Percentiles rank a stretch among this genome's conserved stretches.
Evolutionary conservation across 306 rosid species (phyloP).

Genomic region (Chamaecrista fasciculata): DNA sequence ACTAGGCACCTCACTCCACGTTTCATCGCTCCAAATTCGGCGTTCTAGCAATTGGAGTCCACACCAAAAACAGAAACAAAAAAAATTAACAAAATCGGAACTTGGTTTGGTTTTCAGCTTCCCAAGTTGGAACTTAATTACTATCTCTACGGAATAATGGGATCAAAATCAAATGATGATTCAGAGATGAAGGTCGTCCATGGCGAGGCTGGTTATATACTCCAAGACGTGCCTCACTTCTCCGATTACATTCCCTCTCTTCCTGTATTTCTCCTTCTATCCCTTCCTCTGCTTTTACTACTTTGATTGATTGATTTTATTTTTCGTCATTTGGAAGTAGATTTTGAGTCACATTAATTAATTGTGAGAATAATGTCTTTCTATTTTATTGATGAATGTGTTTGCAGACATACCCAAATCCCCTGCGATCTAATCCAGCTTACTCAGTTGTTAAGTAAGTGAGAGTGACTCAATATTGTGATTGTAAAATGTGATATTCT

Average conservation of each 20-base stretch:
- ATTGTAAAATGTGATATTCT: slow-evolving; percentile 14
- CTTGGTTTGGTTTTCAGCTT: background rate
- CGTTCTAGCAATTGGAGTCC: background rate
- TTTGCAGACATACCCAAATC: slow-evolving; percentile 74
- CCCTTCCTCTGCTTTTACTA: background rate
- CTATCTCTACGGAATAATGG: slow-evolving; percentile 29
- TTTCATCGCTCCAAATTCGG: background rate
- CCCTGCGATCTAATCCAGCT: slow-evolving; percentile 89
- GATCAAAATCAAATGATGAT: slow-evolving; percentile 36
- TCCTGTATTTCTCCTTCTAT: slow-evolving; percentile 37
- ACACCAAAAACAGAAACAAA: background rate
- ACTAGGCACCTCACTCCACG: background rate
- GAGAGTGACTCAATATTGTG: background rate
- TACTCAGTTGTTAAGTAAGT: slow-evolving; percentile 93
- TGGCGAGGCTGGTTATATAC: slow-evolving; percentile 67
- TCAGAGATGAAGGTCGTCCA: slow-evolving; percentile 44
- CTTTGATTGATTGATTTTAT: too few species aligned
- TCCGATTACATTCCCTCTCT: slow-evolving; percentile 70
- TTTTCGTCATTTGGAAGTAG: background rate
- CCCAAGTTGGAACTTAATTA: background rate
- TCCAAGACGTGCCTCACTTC: slow-evolving; percentile 86
- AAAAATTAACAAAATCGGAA: background rate
- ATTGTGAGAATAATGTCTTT: background rate
- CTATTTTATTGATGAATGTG: background rate
- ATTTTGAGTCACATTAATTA: background rate